Evolutionary conservation across 768 basidiomycete species (phyloP).

Genomic region (Pulveroboletus sp.): DNA sequence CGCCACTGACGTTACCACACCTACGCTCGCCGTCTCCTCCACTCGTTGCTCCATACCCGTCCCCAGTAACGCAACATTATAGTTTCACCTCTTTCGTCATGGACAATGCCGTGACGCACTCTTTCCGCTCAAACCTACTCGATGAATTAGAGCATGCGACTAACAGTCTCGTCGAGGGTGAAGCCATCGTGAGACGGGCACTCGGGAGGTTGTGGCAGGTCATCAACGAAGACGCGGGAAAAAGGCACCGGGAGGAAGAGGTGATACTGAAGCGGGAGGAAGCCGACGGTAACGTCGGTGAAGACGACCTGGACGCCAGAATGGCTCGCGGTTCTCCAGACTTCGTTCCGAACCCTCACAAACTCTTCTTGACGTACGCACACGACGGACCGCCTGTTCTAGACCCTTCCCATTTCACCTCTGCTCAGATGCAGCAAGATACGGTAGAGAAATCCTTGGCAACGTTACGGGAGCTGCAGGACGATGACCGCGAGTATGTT

Average conservation of each 20-base stretch:
- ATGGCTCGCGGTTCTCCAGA: slow-evolving; percentile 65
- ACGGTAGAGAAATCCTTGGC: slow-evolving; percentile 72
- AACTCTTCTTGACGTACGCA: slow-evolving; percentile 57
- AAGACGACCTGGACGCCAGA: slow-evolving; percentile 38
- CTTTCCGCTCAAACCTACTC: slow-evolving; percentile 73
- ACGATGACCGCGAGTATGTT: slow-evolving; percentile 83
- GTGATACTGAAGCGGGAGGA: slow-evolving; percentile 67
- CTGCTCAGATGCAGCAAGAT: slow-evolving; percentile 63
- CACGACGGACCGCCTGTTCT: slow-evolving; percentile 44
- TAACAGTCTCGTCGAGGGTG: slow-evolving; percentile 81
- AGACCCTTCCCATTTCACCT: slow-evolving; percentile 61
- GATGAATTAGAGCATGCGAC: slow-evolving; percentile 81
- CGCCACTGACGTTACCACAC: slow-evolving; percentile 71
- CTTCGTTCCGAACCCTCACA: slow-evolving; percentile 60
- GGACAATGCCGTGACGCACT: slow-evolving; percentile 79
- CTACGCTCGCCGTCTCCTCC: slow-evolving; percentile 78
- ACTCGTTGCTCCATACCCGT: slow-evolving; percentile 68
- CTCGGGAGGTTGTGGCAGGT: slow-evolving; percentile 80
- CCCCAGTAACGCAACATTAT: slow-evolving; percentile 62
- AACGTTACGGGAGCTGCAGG: slow-evolving; percentile 73
- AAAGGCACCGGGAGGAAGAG: slow-evolving; percentile 31
- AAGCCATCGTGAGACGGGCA: slow-evolving; percentile 66
- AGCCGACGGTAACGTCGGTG: slow-evolving; percentile 50
- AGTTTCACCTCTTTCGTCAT: slow-evolving; percentile 82
- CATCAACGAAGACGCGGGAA: slow-evolving; percentile 65